Base-by-base conservation (phyloP, 768 basidiomycete genomes). In the Fomitopsis pulvina region DNA sequence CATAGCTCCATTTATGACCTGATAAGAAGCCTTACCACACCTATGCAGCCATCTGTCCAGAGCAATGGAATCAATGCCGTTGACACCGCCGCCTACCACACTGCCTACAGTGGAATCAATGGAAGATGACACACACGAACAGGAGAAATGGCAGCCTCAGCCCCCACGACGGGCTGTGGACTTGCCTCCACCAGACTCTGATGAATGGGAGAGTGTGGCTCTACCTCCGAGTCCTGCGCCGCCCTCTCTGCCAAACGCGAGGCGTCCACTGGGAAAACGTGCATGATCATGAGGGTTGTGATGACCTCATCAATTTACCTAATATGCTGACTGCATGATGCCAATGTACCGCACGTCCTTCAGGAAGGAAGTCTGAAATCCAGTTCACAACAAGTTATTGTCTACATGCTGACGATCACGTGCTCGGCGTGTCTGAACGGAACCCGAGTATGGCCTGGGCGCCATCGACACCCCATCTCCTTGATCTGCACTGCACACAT, bases 121-220 rank as follows among this genome's bases (percentile, higher is more conserved):
- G 34, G 16, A 53, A 41, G 38, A 39, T 18, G 20, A 34, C 4
- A 10, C 39, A 7, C 25, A 18, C 32, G 50, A 27, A 42, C n/a
- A n/a, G n/a, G n/a, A n/a, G n/a, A n/a, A n/a, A n/a, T n/a, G n/a
- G n/a, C n/a, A n/a, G n/a, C n/a, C n/a, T n/a, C n/a, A n/a, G n/a
- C n/a, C n/a, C n/a, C n/a, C 22, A 8, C 21, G 47, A 14, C 40
- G 28, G 25, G 51, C 48, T 41, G 24, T 58, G 16, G 60, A 67
- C 42, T 53, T 71, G n/a, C 69, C 69, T 2, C 66, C 68, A 1
- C 69, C 68, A 4, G 63, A 70, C 50, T 70, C 70, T 2, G 62
- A 60, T 41, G 64, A 68, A 32, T 71, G 70, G 70, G 59, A 69
- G 41, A 45, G 57, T 2, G 53, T 60, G 52, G 57, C 53, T 16